Evolutionary conservation across 257 asterid genomes (phyloP).

Genomic region (Anisodus tanguticus): DNA sequence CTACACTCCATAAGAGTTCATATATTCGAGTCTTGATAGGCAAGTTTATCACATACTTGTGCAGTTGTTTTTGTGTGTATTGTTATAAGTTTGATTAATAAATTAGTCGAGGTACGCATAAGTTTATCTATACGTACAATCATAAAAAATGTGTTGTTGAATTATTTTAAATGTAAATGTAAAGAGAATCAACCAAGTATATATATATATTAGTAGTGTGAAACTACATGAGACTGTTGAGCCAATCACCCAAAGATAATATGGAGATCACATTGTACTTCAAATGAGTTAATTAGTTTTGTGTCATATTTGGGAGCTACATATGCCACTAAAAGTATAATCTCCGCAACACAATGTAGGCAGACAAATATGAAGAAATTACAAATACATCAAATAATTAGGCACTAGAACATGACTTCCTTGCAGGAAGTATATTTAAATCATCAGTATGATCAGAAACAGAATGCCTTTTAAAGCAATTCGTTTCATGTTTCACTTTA

Average conservation of each 20-base stretch:
- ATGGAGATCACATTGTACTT: too few relatives aligned
- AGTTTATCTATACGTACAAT: not conserved
- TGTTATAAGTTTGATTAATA: too few relatives aligned
- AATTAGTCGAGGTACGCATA: not conserved
- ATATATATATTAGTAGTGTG: too few relatives aligned
- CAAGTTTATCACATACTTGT: too few relatives aligned
- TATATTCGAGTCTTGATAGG: too few relatives aligned
- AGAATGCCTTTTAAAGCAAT: constrained; percentile 42
- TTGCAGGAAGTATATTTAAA: constrained; percentile 33
- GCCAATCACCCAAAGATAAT: not conserved
- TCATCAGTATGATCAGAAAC: constrained; percentile 38
- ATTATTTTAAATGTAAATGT: too few relatives aligned
- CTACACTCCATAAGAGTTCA: too few relatives aligned
- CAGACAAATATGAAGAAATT: not conserved
- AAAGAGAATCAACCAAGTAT: too few relatives aligned
- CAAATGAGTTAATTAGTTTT: not conserved
- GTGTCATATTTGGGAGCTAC: not conserved
- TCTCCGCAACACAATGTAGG: not conserved
- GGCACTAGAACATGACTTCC: constrained; percentile 60
- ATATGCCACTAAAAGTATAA: not conserved
- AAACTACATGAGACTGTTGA: too few relatives aligned
- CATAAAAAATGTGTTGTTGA: too few relatives aligned
- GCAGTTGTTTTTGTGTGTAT: too few relatives aligned
- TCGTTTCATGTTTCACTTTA: constrained; percentile 42
- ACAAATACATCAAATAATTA: constrained; percentile 22